Base-by-base conservation (phyloP, 2,329 filamentous ascomycete genomes). In the Botrytis sinoallii region DNA sequence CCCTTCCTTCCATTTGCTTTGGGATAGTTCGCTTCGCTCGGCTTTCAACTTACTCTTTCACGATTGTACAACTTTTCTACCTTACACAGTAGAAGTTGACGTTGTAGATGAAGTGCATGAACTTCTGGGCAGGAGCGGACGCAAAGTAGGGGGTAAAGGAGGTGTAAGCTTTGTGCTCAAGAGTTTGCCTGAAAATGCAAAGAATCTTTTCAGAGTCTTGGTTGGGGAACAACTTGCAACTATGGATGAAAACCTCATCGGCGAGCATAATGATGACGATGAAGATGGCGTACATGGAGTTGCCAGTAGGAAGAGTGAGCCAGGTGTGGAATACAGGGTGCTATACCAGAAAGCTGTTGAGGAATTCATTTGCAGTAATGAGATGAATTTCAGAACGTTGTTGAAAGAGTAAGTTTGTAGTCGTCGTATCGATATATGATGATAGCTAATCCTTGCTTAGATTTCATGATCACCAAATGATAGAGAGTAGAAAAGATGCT, bases 381-480 rank as follows among this genome's bases (percentile, higher is more conserved):
- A 98, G 84, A 94, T 98, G 88, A 94, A 93, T 75, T 98, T 98
- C 84, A 88, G 96, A 75, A 97, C 95, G 40, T 82, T 99, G 81
- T 83, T 99, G 76, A 98, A 98, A 84, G 96, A 99, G 88, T 96
- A 83, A 76, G 89, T 84, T 52, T 29, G 35, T 64, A 68, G 63
- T 70, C 10, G 22, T 6, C 42, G 52, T 42, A 70, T 52, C 67
- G 79, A 83, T 75, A 85, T 55, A 14, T 61, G 25, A 71, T n/a
- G 18, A 71, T 25, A 40, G 40, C 64, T 73, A 55, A 73, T 60
- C 12, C 71, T 73, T 25, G n/a, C 32, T 60, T 70, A 92, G 90
- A 83, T 96, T 99, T 82, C 94, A 98, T 81, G 96, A 99, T 80
- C 96, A 99, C 84, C 94, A 98, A 80, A 98, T 99, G 90, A 92